These are phyloP conservation scores for Hymenoscyphus infarciens DNA, from an alignment of 2,329 filamentous ascomycete genomes.

Conservation along the genomic window DNA sequence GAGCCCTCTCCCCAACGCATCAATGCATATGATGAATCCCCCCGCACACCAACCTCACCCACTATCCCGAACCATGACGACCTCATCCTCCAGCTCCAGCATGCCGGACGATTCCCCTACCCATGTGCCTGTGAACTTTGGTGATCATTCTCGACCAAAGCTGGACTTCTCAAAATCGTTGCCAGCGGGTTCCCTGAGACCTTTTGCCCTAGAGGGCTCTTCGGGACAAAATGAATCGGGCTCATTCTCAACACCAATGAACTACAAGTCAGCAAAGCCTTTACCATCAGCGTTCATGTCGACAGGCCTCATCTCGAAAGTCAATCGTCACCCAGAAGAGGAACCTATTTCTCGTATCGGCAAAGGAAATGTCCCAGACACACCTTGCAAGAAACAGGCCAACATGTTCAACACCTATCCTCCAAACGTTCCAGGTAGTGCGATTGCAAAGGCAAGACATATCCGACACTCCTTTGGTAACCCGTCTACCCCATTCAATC, in stretches of 20 bases:
- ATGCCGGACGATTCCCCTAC: conserved; percentile 69
- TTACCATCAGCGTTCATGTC: conserved; percentile 86
- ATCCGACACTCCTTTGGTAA: conserved; percentile 71
- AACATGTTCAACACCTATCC: conserved; percentile 67
- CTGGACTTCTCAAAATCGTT: conserved; percentile 71
- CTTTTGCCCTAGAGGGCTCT: conserved; percentile 37
- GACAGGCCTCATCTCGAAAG: conserved; percentile 91
- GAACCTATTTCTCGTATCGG: conserved; percentile 44
- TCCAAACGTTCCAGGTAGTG: conserved; percentile 52
- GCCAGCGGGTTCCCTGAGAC: conserved; percentile 61
- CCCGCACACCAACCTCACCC: conserved; percentile 65
- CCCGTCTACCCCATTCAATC: conserved; percentile 78
- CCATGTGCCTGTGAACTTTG: conserved; percentile 53
- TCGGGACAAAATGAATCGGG: conserved; percentile 47
- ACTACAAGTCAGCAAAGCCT: conserved; percentile 73
- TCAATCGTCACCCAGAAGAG: conserved; percentile 78
- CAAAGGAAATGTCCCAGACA: conserved; percentile 76
- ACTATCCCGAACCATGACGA: conserved; percentile 79
- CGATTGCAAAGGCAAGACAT: conserved; percentile 57
- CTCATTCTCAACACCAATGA: conserved; percentile 67
- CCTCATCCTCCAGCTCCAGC: conserved; percentile 80
- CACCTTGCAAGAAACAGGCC: conserved; percentile 85
- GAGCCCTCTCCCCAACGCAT: conserved; percentile 49
- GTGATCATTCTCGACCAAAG: conserved; percentile 49
- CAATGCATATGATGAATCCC: conserved; percentile 46